Conservation (phyloP, 2,329 filamentous ascomycete species). For the Microthyrium microscopicum region DNA sequence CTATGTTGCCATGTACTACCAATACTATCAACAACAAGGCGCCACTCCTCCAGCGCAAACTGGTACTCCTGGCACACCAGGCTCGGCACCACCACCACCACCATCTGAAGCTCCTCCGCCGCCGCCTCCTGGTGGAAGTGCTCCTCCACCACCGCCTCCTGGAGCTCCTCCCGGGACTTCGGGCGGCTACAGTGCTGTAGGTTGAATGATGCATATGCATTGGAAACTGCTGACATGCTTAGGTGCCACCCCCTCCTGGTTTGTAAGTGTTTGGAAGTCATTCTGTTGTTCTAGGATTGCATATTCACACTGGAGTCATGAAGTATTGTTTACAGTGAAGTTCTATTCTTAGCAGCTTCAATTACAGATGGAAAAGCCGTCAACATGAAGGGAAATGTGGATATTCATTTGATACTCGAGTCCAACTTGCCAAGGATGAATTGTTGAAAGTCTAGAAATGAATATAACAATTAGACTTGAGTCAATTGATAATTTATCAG, state of each 20-base stretch:
- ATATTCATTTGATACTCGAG: no score
- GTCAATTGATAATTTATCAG: no score
- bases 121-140: slow-evolving; percentile 8
- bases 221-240: background rate
- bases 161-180: slow-evolving; percentile 5
- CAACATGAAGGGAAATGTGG: no score
- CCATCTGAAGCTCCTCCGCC: slow-evolving; percentile 20
- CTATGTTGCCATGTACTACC: slow-evolving; percentile 17
- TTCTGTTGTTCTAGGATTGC: no score
- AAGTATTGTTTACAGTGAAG: no score
- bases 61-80: slow-evolving; percentile 14
- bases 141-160: slow-evolving; percentile 6
- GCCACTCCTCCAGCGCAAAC: slow-evolving; percentile 16
- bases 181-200: background rate
- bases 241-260: slow-evolving; percentile 19
- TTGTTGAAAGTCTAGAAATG: no score
- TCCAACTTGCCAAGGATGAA: no score
- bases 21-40: slow-evolving; percentile 14
- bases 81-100: slow-evolving; percentile 12
- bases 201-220: background rate
- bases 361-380: no score
- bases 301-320: no score
- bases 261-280: slow-evolving; percentile 16
- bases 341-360: no score
- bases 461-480: no score